phyloP scores from a whole-genome alignment of 306 rosid species.

The Malus domestica region ASM211411v1 NC_041798.1:26601001-26601500 shows the following conservation, averaged over 20 bases:
- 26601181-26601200: slow-evolving; percentile 6
- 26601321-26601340: slow-evolving; percentile 73
- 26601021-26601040: slow-evolving; percentile 69
- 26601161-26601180: slow-evolving; percentile 59
- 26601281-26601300: slow-evolving; percentile 85
- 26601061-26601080: slow-evolving; percentile 85
- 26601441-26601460: not conserved
- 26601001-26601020: slow-evolving; percentile 20
- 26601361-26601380: slow-evolving; percentile 77
- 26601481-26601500: not conserved
- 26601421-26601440: slow-evolving; percentile 54
- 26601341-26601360: slow-evolving; percentile 83
- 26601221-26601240: slow-evolving; percentile 18
- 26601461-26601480: not conserved
- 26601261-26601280: slow-evolving; percentile 41
- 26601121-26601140: slow-evolving; percentile 95
- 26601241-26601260: slow-evolving; percentile 17
- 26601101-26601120: slow-evolving; percentile 89
- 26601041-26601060: slow-evolving; percentile 82
- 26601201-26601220: slow-evolving; percentile 16
- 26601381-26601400: slow-evolving; percentile 78
- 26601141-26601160: slow-evolving; percentile 98
- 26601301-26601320: slow-evolving; percentile 92
- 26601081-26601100: slow-evolving; percentile 79
- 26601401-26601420: slow-evolving; percentile 86